Percentiles rank a stretch among this genome's conserved stretches.
Evolutionary conservation across 495 filamentous ascomycete genomes (phyloP).

Genomic region (Aspergillus bertholletiae): DNA sequence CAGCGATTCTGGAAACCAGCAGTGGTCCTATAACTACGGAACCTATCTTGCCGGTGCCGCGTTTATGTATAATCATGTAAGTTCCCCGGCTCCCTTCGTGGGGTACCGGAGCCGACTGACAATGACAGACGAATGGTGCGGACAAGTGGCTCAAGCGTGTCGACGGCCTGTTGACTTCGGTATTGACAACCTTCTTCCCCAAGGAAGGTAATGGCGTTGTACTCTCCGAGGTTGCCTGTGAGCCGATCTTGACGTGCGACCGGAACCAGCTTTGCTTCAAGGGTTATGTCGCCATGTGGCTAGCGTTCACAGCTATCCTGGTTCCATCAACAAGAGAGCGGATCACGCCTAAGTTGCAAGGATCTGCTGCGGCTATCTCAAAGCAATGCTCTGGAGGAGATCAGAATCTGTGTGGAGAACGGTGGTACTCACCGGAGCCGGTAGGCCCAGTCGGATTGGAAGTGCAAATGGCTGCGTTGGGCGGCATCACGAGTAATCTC

Average conservation of each 20-base stretch:
- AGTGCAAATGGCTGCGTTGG: slow-evolving; percentile 46
- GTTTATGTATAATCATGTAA: slow-evolving; percentile 59
- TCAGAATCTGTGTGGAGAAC: slow-evolving; percentile 62
- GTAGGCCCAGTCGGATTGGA: slow-evolving; percentile 58
- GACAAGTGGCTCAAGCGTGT: slow-evolving; percentile 50
- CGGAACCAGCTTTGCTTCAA: slow-evolving; percentile 73
- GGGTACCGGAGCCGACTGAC: not conserved
- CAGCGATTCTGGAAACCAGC: slow-evolving; percentile 48
- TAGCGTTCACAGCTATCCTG: slow-evolving; percentile 66
- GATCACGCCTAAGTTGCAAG: slow-evolving; percentile 59
- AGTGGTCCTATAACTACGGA: slow-evolving; percentile 67
- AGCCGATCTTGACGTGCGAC: slow-evolving; percentile 56
- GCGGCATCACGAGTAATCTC: slow-evolving; percentile 41
- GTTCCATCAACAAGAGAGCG: slow-evolving; percentile 47
- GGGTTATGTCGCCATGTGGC: slow-evolving; percentile 69
- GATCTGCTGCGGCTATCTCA: slow-evolving; percentile 61
- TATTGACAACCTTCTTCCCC: slow-evolving; percentile 52
- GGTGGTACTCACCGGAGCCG: slow-evolving; percentile 60
- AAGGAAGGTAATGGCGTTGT: slow-evolving; percentile 37
- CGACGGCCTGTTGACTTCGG: slow-evolving; percentile 48
- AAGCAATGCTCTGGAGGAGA: slow-evolving; percentile 56
- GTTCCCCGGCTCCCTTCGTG: slow-evolving; percentile 8
- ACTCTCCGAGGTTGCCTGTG: slow-evolving; percentile 68
- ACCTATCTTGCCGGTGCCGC: slow-evolving; percentile 63
- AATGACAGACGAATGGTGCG: slow-evolving; percentile 40